Evolutionary conservation across 2,329 filamentous ascomycete species (phyloP).

Genomic region (Verticillium longisporum): DNA sequence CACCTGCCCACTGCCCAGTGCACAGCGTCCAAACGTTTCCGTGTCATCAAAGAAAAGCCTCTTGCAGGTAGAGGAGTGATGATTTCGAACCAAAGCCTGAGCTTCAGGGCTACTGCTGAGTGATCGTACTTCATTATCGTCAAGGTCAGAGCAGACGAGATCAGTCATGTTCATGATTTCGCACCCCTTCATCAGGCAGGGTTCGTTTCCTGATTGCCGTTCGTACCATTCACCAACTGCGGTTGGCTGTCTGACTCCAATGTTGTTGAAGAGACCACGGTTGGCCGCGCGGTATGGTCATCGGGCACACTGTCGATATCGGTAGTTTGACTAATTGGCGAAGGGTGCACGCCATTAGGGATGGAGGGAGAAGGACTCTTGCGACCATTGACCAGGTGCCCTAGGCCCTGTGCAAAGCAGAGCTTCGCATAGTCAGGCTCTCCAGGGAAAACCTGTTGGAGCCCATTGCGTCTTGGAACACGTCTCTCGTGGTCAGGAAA

Average conservation of each 20-base stretch:
- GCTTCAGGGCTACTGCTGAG: not conserved
- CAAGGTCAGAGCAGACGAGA: not conserved
- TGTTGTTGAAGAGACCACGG: not conserved
- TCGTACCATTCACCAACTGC: not conserved
- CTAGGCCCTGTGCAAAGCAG: slow-evolving; percentile 50
- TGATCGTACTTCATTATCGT: not conserved
- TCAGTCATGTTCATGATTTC: not conserved
- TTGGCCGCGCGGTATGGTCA: not conserved
- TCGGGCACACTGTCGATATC: not conserved
- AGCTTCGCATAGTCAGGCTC: slow-evolving; percentile 51
- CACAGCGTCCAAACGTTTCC: not conserved
- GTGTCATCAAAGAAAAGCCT: not conserved
- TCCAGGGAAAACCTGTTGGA: slow-evolving; percentile 44
- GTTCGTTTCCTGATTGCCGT: not conserved
- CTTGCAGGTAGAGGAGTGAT: not conserved
- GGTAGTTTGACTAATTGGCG: slow-evolving; percentile 30
- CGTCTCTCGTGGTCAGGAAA: slow-evolving; percentile 40
- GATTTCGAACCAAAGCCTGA: not conserved
- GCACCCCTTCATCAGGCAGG: not conserved
- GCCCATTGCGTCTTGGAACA: slow-evolving; percentile 43
- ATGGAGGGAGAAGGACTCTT: slow-evolving; percentile 29
- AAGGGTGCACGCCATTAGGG: slow-evolving; percentile 40
- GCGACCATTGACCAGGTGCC: slow-evolving; percentile 42
- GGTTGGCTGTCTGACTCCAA: not conserved
- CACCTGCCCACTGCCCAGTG: not conserved